phyloP scores from a whole-genome alignment of 75 land plant genomes.

The Chamaecyparis obtusa region DNA sequence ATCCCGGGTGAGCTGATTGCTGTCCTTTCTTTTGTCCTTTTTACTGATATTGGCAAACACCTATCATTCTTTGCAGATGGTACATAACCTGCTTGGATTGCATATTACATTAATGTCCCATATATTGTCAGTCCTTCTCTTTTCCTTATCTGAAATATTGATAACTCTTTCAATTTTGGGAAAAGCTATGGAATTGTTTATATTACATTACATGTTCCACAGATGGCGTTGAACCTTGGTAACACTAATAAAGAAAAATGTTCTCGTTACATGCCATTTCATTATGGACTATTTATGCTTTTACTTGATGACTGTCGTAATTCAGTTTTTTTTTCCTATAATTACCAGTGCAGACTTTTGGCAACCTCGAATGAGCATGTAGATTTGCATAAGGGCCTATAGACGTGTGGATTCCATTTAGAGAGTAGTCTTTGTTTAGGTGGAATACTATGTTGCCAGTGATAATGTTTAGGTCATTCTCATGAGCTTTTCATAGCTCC shows the following conservation, averaged over 20 bases:
- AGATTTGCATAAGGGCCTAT: too few relatives aligned
- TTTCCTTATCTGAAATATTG: background rate
- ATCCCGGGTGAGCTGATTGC: conserved; percentile 66
- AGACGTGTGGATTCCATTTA: too few relatives aligned
- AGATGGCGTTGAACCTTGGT: background rate
- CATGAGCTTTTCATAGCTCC: too few relatives aligned
- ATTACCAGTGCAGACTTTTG: too few relatives aligned
- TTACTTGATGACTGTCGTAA: background rate
- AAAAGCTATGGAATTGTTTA: background rate
- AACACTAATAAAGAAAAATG: background rate
- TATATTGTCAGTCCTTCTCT: background rate
- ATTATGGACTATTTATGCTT: background rate
- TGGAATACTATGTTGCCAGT: too few relatives aligned
- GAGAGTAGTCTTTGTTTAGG: too few relatives aligned
- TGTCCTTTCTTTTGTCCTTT: background rate
- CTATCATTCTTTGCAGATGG: background rate
- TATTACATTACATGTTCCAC: background rate
- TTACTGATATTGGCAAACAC: background rate
- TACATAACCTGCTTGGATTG: too few relatives aligned
- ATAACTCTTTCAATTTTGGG: background rate
- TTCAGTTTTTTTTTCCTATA: background rate
- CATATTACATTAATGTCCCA: background rate
- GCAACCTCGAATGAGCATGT: too few relatives aligned
- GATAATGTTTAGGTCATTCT: too few relatives aligned
- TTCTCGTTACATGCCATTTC: background rate